These are phyloP conservation scores for Martensiomyces pterosporus DNA, from an alignment of 192 early-diverging fungal species.

Conservation along the genomic window DNA sequence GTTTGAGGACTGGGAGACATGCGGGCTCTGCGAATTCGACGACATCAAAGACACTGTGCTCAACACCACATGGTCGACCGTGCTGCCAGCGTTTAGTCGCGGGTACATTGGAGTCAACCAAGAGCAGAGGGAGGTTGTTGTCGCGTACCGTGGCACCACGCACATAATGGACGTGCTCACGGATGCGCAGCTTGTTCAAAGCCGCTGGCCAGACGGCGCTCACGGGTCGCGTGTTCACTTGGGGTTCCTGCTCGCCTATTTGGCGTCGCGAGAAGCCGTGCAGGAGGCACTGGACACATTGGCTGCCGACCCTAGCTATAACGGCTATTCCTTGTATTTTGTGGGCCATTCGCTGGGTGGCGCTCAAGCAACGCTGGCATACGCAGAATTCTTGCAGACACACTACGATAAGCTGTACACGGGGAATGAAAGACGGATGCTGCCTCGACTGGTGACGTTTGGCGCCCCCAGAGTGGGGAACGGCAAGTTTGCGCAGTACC, in stretches of 20 bases:
- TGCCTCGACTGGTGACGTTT: slow-evolving; percentile 17
- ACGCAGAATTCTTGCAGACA: slow-evolving; percentile 6
- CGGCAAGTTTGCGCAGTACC: slow-evolving; percentile 7
- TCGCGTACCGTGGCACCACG: slow-evolving; percentile 35
- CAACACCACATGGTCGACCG: slow-evolving; percentile 19
- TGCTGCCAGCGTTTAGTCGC: slow-evolving; percentile 25
- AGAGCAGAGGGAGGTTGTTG: not conserved
- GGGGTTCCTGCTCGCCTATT: slow-evolving; percentile 37
- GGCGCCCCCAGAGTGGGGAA: slow-evolving; percentile 40
- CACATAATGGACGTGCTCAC: slow-evolving; percentile 31
- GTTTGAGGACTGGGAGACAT: slow-evolving; percentile 27
- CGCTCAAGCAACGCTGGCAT: slow-evolving; percentile 31
- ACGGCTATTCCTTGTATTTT: slow-evolving; percentile 17
- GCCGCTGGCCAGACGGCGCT: slow-evolving; percentile 1
- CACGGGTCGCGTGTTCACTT: slow-evolving; percentile 18
- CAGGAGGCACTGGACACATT: slow-evolving; percentile 3
- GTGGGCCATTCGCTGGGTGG: slow-evolving; percentile 42
- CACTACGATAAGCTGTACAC: not conserved
- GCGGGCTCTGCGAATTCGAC: slow-evolving; percentile 5
- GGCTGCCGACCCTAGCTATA: not conserved
- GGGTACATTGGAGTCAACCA: slow-evolving; percentile 29
- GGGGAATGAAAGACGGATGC: not conserved
- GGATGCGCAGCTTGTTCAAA: slow-evolving; percentile 14
- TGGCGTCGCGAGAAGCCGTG: slow-evolving; percentile 7
- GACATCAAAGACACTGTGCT: slow-evolving; percentile 12